Base-by-base conservation (phyloP, 1,139 yeast species). In the Taphrina populina region DNA sequence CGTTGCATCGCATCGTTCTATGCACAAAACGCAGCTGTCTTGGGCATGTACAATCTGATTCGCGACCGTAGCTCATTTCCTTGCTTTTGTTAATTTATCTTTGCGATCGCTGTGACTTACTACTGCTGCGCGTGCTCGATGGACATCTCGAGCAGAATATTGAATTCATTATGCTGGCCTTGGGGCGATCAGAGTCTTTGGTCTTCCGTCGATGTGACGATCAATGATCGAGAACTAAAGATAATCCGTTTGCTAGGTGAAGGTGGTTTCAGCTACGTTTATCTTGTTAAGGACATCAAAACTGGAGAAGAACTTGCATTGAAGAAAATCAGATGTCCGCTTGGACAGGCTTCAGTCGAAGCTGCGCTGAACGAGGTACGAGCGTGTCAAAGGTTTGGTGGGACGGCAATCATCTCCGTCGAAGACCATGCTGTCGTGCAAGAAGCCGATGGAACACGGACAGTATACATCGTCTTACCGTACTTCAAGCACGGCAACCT, bases 191-290 rank as follows among this genome's bases (percentile, higher is more conserved):
- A n/a, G n/a, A n/a, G n/a, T n/a, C n/a, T n/a, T n/a, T n/a, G n/a
- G n/a, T n/a, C n/a, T n/a, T n/a, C n/a, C n/a, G n/a, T n/a, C n/a
- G n/a, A n/a, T n/a, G n/a, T n/a, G n/a, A n/a, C n/a, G n/a, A n/a
- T n/a, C n/a, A n/a, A n/a, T n/a, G 29, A 34, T 10, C 24, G 37
- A 35, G n/a, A 29, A 6, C 37, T 47, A 26, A 47, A 36, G 45
- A 83, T 90, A n/a, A 71, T 81, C 51, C 77, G 80, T 60, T 75
- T 90, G 20, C 71, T 90, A 4, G 95, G 95, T 7, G 96, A 88
- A 62, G 95, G 95, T 1, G 95, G 95, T 4, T 85, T 85, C 66
- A 83, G 95, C 1, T 88, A 84, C 64, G 95, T 88, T n/a, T 90
- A 90, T 65, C 73, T 88, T 33, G 95, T 88, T 6, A 75, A 77